phyloP scores from a whole-genome alignment of 140 eudicot genomes.

The Cichorium intybus region DNA sequence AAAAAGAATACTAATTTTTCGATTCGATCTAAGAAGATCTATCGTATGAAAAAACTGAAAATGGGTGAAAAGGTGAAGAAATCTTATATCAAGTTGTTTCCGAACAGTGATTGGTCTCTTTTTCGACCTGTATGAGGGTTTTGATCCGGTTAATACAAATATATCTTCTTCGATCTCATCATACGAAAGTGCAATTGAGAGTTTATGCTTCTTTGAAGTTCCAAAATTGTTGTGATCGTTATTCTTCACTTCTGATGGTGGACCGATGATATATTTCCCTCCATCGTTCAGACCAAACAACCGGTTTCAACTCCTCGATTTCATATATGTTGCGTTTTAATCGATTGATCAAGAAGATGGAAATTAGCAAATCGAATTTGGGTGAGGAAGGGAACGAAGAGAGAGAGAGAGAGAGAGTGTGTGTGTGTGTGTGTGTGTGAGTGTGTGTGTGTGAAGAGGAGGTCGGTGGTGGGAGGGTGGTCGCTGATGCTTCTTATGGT shows the following conservation, averaged over 20 bases:
- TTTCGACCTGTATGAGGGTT: slow-evolving; percentile 55
- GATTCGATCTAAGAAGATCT: background rate
- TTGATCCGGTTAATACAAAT: slow-evolving; percentile 50
- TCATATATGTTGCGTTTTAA: too few relatives aligned
- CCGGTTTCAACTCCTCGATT: too few relatives aligned
- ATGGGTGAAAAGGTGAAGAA: background rate
- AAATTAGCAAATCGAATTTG: too few relatives aligned
- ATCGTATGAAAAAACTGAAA: background rate
- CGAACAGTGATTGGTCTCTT: slow-evolving; percentile 54
- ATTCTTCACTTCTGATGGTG: slow-evolving; percentile 10
- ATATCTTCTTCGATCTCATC: slow-evolving; percentile 80
- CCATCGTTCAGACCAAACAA: too few relatives aligned
- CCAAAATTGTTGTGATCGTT: slow-evolving; percentile 10
- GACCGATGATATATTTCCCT: too few relatives aligned
- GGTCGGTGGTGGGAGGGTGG: too few relatives aligned
- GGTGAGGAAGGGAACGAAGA: too few relatives aligned
- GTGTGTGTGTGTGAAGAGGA: too few relatives aligned
- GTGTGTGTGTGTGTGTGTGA: too few relatives aligned
- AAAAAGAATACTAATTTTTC: background rate
- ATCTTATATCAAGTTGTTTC: slow-evolving; percentile 61
- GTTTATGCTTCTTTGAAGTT: slow-evolving; percentile 32
- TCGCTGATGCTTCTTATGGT: too few relatives aligned
- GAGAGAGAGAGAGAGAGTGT: too few relatives aligned
- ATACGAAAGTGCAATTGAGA: slow-evolving; percentile 41
- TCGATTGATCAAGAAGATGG: too few relatives aligned